A percentile compares a stretch with the other conserved stretches of the same genome.
These are phyloP conservation scores for Echites panduratus DNA, from an alignment of 257 asterid species.

Conservation along the genomic window DNA sequence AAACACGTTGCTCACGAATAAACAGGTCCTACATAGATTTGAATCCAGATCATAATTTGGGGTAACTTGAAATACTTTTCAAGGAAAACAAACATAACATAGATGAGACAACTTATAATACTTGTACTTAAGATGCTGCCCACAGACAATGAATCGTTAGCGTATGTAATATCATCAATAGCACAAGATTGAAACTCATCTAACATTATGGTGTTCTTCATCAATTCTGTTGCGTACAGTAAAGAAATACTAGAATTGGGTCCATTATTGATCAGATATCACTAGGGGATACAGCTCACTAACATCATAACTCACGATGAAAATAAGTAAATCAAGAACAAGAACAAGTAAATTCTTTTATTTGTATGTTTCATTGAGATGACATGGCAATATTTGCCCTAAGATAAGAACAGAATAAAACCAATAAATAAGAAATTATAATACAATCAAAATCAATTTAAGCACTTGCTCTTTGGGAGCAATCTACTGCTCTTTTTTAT, in stretches of 20 bases:
- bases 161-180: neutral
- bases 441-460: neutral
- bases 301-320: neutral
- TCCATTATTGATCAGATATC: neutral
- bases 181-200: neutral
- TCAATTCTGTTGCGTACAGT: neutral
- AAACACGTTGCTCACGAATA: neutral
- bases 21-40: neutral
- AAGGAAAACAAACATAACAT: neutral
- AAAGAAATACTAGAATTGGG: neutral
- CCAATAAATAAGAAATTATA: neutral
- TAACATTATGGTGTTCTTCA: neutral
- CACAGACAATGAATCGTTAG: neutral
- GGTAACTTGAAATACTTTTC: neutral
- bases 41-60: neutral
- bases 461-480: neutral
- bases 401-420: neutral
- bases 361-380: neutral
- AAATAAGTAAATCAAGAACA: neutral
- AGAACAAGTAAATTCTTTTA: neutral
- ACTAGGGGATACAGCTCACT: neutral
- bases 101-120: neutral
- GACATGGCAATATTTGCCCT: neutral
- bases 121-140: neutral
- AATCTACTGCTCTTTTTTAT: neutral